Evolutionary conservation across 1,284 basidiomycete genomes (phyloP).

Genomic region (Fereydounia khargensis): DNA sequence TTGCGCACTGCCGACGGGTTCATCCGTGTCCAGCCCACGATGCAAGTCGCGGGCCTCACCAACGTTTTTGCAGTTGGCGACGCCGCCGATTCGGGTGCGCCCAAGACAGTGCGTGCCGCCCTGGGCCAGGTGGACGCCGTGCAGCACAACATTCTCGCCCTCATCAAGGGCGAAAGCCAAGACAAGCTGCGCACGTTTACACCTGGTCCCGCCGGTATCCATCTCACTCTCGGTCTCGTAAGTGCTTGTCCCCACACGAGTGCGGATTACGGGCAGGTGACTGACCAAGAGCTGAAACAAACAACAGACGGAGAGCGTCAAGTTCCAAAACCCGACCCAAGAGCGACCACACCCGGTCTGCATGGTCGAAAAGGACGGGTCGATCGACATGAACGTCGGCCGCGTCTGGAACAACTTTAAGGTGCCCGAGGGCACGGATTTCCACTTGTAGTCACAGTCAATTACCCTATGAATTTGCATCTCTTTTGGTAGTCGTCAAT

Average conservation of each 20-base stretch:
- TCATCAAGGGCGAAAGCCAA: conserved; percentile 2
- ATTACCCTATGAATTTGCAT: too few species aligned
- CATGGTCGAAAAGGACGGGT: conserved; percentile 13
- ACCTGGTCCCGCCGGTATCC: conserved; percentile 16
- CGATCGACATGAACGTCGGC: conserved; percentile 19
- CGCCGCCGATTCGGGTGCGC: conserved; percentile 22
- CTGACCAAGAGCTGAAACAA: too few species aligned
- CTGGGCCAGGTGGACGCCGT: conserved; percentile 19
- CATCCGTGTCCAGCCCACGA: conserved; percentile 24
- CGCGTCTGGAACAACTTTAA: conserved; percentile 8
- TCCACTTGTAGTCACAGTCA: not conserved
- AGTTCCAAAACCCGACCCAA: conserved; percentile 18
- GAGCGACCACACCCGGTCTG: conserved; percentile 3
- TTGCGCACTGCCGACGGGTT: conserved; percentile 12
- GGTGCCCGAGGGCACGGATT: conserved; percentile 14
- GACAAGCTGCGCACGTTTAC: conserved; percentile 2
- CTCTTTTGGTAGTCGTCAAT: too few species aligned
- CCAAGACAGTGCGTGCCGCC: conserved; percentile 28
- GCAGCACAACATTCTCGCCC: conserved; percentile 16
- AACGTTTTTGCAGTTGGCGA: conserved; percentile 21
- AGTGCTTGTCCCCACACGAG: not conserved
- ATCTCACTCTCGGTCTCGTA: conserved; percentile 13
- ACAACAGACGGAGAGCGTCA: conserved; percentile 17
- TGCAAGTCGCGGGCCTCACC: conserved; percentile 10
- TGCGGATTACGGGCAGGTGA: too few species aligned